Base-by-base conservation (phyloP, 805 yeast genomes). In the Metschnikowia borealis region DNA sequence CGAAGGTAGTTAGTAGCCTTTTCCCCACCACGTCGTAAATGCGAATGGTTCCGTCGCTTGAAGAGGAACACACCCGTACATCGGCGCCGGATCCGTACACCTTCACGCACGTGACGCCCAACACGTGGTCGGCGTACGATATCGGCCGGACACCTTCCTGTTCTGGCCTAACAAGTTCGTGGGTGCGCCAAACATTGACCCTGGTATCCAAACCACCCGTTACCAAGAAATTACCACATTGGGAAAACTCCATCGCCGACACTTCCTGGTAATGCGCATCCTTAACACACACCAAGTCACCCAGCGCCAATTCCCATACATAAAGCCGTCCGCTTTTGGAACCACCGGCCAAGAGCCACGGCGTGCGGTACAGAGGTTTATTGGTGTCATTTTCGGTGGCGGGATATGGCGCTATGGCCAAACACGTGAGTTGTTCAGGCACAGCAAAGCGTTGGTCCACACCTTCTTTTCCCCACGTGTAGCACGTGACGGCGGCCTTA, bases 231-330 rank as follows among this genome's bases (percentile, higher is more conserved):
- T 83, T 78, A n/a, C 75, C 75, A 61, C 89, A 87, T 11, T 68
- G 55, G 0, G 87, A 70, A 59, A 87, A 81, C 55, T 74, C 75
- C 34, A 92, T 64, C 32, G 74, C 75, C 0, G 84, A 77, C 6
- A 89, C 78, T 6, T 77, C 73, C 67, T 92, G 97, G 65, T 89
- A 92, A 69, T 92, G 98, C 0, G 89, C 84, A 46, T 87, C 91
- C 61, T 81, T 82, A 3, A 82, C 95, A 43, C 80, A 73, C 21
- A 91, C 61, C 43, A 94, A 73, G 21, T 80, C 68, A 0, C 98
- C 98, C 1, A 94, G 85, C 8, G 76, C 66, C 46, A 91, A 62
- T 59, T 89, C 96, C 98, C 98, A 92, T 1, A 91, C 66, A 62
- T 87, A 87, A 14, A 94, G 54, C 56, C 83, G 80, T 11, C 98